These are phyloP conservation scores for Colletotrichum sublineola DNA, from an alignment of 2,329 filamentous ascomycete genomes.

Conservation along the genomic window DNA sequence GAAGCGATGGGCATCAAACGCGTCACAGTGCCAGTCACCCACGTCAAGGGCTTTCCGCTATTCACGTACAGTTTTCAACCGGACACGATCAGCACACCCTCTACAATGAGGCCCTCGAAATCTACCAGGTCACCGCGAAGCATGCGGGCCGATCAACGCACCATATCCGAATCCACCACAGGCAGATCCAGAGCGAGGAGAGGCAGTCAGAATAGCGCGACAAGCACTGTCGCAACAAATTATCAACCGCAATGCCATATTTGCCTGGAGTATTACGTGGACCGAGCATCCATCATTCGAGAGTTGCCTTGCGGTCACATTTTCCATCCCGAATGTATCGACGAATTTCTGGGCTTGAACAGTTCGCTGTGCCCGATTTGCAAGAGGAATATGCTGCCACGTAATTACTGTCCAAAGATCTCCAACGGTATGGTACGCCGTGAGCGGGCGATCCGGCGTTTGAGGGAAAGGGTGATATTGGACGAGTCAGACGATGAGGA, in stretches of 20 bases:
- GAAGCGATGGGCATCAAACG: constrained; percentile 88
- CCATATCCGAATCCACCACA: constrained; percentile 32
- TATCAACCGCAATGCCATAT: constrained; percentile 90
- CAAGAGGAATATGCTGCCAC: constrained; percentile 84
- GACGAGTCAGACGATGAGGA: constrained; percentile 54
- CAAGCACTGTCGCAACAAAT: constrained; percentile 63
- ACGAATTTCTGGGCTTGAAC: constrained; percentile 81
- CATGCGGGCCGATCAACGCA: constrained; percentile 38
- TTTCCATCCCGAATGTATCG: constrained; percentile 93
- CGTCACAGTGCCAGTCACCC: constrained; percentile 78
- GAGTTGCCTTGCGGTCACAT: constrained; percentile 93
- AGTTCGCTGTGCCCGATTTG: constrained; percentile 93
- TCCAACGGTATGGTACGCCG: constrained; percentile 90
- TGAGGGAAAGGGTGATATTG: constrained; percentile 66
- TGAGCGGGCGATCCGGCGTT: constrained; percentile 76
- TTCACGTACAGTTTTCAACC: constrained; percentile 79
- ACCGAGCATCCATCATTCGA: constrained; percentile 78
- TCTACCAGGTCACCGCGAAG: constrained; percentile 47
- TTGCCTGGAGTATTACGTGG: constrained; percentile 84
- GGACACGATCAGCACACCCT: constrained; percentile 53
- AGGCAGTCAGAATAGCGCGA: constrained; percentile 52
- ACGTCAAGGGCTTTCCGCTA: constrained; percentile 81
- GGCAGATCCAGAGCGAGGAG: constrained; percentile 53
- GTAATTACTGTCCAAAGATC: constrained; percentile 75
- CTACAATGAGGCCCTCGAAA: constrained; percentile 54